phyloP scores from a whole-genome alignment of 306 rosid genomes.

The Casuarina equisetifolia region DNA sequence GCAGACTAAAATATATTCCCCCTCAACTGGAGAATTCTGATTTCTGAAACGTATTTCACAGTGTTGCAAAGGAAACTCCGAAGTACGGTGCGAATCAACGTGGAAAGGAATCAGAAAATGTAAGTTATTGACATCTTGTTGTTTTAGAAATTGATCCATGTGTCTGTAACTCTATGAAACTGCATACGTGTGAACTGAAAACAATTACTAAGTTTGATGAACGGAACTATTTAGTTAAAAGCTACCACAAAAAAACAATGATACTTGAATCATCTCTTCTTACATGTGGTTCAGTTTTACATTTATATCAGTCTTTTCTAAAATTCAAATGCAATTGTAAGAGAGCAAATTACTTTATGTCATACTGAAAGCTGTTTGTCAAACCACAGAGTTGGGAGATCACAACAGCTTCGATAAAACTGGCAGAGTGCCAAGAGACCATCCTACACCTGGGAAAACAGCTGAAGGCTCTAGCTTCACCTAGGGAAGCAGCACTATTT shows the following conservation, averaged over 20 bases:
- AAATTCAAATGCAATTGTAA: background rate
- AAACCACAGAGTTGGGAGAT: slow-evolving; percentile 78
- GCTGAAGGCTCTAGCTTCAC: slow-evolving; percentile 72
- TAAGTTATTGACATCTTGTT: slow-evolving; percentile 36
- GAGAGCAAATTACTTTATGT: background rate
- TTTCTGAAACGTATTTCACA: slow-evolving; percentile 32
- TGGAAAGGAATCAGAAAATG: slow-evolving; percentile 60
- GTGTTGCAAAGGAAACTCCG: slow-evolving; percentile 65
- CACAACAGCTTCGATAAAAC: slow-evolving; percentile 73
- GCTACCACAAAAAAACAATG: background rate
- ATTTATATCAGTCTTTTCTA: background rate
- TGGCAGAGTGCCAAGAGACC: slow-evolving; percentile 87
- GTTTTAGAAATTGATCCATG: background rate
- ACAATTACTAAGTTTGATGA: background rate
- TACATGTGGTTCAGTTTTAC: background rate
- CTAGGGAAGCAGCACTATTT: slow-evolving; percentile 48
- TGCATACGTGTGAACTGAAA: background rate
- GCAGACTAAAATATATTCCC: slow-evolving; percentile 6
- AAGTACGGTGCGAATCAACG: slow-evolving; percentile 37
- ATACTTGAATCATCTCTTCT: background rate
- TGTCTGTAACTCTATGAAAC: background rate
- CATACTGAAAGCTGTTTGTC: background rate
- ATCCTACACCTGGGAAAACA: slow-evolving; percentile 69
- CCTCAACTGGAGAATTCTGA: slow-evolving; percentile 19
- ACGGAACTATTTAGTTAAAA: background rate